Conservation (phyloP, 2,329 filamentous ascomycete genomes). For the Diplocarpon mali region DNA sequence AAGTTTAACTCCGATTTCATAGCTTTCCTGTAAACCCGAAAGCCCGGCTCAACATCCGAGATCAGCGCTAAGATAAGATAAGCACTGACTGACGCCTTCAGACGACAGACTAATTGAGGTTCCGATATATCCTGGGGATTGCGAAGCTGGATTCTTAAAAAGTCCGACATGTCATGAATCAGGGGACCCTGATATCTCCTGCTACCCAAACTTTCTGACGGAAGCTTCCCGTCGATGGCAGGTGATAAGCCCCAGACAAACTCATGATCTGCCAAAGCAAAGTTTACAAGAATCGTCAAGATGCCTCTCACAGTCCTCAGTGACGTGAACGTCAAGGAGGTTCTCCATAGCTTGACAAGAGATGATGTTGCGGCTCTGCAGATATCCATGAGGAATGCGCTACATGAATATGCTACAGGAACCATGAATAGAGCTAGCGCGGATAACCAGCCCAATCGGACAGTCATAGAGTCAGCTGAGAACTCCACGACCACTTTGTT, state of each 20-base stretch:
- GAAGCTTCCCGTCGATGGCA: neutral
- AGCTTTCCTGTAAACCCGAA: too few relatives aligned
- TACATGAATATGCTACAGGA: constrained; percentile 52
- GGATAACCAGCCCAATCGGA: constrained; percentile 45
- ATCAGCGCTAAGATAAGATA: neutral
- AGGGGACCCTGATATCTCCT: neutral
- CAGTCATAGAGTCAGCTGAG: constrained; percentile 37
- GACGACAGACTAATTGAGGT: neutral
- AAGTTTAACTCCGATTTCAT: too few relatives aligned
- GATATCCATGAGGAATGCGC: constrained; percentile 36
- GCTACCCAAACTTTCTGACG: neutral
- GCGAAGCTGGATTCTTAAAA: neutral
- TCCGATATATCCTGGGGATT: neutral
- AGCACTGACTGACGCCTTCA: neutral
- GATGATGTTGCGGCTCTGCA: constrained; percentile 44
- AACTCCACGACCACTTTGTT: constrained; percentile 52
- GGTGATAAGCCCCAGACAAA: neutral
- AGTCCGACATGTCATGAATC: constrained; percentile 1
- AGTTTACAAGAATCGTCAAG: constrained; percentile 9
- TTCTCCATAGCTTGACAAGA: constrained; percentile 42
- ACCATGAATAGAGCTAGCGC: constrained; percentile 31
- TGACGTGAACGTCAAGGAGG: constrained; percentile 41
- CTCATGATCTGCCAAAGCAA: neutral
- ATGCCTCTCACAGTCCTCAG: constrained; percentile 50
- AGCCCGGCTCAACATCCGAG: too few relatives aligned